Evolutionary conservation across 2,329 filamentous ascomycete species (phyloP).

Genomic region (Zymoseptoria brevis): DNA sequence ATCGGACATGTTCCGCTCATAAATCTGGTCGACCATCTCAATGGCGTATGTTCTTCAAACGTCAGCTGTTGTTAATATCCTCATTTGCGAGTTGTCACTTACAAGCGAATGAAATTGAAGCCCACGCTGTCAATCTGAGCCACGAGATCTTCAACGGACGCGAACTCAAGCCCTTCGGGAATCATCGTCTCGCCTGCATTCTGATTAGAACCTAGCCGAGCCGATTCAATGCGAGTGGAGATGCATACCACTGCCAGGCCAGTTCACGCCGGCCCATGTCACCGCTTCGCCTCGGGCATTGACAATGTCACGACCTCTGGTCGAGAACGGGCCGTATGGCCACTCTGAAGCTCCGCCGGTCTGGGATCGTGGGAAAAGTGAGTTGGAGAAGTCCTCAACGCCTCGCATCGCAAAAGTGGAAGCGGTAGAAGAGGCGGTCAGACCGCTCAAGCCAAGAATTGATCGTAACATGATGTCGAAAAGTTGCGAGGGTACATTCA

Average conservation of each 20-base stretch:
- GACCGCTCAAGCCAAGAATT: not conserved
- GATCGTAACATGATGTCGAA: not conserved
- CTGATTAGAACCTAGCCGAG: not conserved
- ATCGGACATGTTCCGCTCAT: slow-evolving; percentile 33
- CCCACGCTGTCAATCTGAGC: slow-evolving; percentile 26
- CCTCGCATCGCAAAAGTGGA: not conserved
- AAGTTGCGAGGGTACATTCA: not conserved
- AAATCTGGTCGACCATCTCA: slow-evolving; percentile 37
- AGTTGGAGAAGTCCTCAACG: not conserved
- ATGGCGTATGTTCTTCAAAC: slow-evolving; percentile 32
- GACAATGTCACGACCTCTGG: slow-evolving; percentile 21
- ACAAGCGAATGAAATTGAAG: slow-evolving; percentile 30
- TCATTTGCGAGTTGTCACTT: not conserved
- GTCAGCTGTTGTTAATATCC: slow-evolving; percentile 1
- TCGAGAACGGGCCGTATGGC: slow-evolving; percentile 30
- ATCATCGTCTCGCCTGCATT: slow-evolving; percentile 25
- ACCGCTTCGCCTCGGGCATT: slow-evolving; percentile 18
- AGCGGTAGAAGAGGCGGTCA: not conserved
- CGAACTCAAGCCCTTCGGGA: slow-evolving; percentile 29
- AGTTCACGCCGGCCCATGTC: slow-evolving; percentile 29
- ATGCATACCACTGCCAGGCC: slow-evolving; percentile 22
- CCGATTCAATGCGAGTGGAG: not conserved
- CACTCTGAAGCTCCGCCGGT: slow-evolving; percentile 5
- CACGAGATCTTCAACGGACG: slow-evolving; percentile 23
- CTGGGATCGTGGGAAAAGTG: not conserved